Evolutionary conservation across 805 yeast species (phyloP).

Genomic region (Candida hungchunana): DNA sequence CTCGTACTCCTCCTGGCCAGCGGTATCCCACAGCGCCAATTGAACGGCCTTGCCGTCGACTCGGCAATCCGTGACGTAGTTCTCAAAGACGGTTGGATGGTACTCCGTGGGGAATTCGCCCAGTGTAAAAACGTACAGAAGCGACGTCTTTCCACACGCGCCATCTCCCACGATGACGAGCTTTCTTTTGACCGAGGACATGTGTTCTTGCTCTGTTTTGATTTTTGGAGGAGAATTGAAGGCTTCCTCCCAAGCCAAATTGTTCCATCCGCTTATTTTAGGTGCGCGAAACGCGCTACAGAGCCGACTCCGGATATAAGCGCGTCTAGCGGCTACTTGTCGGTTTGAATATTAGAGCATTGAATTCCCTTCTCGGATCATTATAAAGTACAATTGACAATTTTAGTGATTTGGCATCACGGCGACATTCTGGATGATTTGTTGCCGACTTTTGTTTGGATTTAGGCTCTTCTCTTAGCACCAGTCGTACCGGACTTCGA

Average conservation of each 20-base stretch:
- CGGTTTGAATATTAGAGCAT: too few species aligned
- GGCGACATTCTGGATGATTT: too few species aligned
- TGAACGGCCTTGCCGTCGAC: constrained; percentile 92
- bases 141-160: constrained; percentile 90
- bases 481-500: constrained; percentile 22
- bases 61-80: constrained; percentile 89
- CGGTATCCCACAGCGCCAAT: constrained; percentile 91
- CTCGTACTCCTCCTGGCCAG: constrained; percentile 96
- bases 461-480: constrained; percentile 9
- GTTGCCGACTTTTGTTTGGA: too few species aligned
- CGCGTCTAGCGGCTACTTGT: too few species aligned
- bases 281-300: too few species aligned
- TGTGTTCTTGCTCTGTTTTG: too few species aligned
- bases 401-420: too few species aligned
- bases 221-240: too few species aligned
- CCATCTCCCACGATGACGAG: constrained; percentile 93
- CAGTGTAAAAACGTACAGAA: constrained; percentile 84
- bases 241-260: too few species aligned
- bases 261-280: too few species aligned
- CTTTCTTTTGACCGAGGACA: constrained; percentile 50
- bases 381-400: too few species aligned
- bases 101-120: constrained; percentile 92
- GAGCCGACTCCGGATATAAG: too few species aligned
- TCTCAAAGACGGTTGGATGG: constrained; percentile 93
- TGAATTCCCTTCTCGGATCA: neutral